A percentile compares a stretch with the other conserved stretches of the same genome.
phyloP scores from a whole-genome alignment of 306 rosid species.

The Cicer judaicum region DNA sequence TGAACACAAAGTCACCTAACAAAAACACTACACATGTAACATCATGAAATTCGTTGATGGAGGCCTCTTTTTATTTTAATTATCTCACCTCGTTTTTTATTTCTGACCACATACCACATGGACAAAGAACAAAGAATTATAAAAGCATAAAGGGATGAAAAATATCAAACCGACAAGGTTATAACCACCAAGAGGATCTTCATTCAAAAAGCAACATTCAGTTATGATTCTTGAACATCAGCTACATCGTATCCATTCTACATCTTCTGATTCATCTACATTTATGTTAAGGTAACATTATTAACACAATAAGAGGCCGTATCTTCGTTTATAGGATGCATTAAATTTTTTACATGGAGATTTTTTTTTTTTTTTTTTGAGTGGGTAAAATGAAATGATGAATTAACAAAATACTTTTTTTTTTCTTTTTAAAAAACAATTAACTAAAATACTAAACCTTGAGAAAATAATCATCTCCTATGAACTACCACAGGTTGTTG shows the following conservation, averaged over 20 bases:
- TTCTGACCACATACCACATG: constrained; percentile 15
- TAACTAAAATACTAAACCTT: constrained; percentile 51
- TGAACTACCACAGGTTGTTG: constrained; percentile 55
- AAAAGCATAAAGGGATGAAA: constrained; percentile 5
- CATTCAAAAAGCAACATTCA: constrained; percentile 58
- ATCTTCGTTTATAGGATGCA: constrained; percentile 31
- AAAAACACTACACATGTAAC: constrained; percentile 49
- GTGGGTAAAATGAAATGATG: neutral
- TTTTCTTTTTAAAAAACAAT: neutral
- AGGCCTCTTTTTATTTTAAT: neutral
- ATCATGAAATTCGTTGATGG: constrained; percentile 42
- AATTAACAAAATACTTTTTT: constrained; percentile 20
- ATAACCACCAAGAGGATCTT: constrained; percentile 55
- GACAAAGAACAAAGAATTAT: constrained; percentile 17
- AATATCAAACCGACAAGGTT: constrained; percentile 55
- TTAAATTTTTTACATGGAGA: constrained; percentile 26
- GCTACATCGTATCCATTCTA: constrained; percentile 68
- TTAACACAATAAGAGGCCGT: constrained; percentile 44
- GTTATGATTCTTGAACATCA: constrained; percentile 65
- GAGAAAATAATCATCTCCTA: constrained; percentile 43
- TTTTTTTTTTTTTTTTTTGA: neutral
- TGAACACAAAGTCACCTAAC: constrained; percentile 48
- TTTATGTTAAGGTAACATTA: constrained; percentile 50
- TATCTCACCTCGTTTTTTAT: neutral
- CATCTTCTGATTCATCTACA: constrained; percentile 65